Conservation (phyloP, 306 rosid genomes). For the Fragaria nilgerrensis region DNA sequence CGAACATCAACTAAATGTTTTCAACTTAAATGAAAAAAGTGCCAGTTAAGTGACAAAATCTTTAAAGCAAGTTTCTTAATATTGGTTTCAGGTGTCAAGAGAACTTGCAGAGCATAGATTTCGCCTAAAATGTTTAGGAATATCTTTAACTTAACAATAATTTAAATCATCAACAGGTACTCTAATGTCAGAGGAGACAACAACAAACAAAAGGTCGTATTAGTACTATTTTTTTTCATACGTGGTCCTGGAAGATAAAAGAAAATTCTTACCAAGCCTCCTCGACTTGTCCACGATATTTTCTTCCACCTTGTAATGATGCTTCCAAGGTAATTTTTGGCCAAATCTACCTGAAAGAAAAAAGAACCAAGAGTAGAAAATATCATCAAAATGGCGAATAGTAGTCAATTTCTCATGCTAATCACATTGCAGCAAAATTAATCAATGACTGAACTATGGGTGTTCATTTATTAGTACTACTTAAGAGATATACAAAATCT, state of each 20-base stretch:
- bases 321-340: slow-evolving; percentile 42
- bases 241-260: slow-evolving; percentile 5
- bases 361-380: neutral
- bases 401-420: neutral
- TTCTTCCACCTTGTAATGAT: slow-evolving; percentile 57
- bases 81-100: neutral
- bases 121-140: neutral
- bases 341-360: slow-evolving; percentile 53
- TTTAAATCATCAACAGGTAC: neutral
- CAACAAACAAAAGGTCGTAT: neutral
- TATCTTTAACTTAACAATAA: neutral
- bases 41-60: neutral
- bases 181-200: neutral
- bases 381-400: neutral
- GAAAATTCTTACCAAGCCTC: slow-evolving; percentile 65
- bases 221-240: neutral
- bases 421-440: neutral
- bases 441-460: neutral
- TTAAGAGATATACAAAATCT: neutral
- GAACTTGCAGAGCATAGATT: neutral
- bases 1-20: neutral
- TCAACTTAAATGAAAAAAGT: neutral
- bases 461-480: neutral
- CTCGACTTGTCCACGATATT: slow-evolving; percentile 81
- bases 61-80: neutral